These are phyloP conservation scores for Actinidia chinensis DNA, from an alignment of 179 eudicot genomes.

Conservation along the genomic window DNA sequence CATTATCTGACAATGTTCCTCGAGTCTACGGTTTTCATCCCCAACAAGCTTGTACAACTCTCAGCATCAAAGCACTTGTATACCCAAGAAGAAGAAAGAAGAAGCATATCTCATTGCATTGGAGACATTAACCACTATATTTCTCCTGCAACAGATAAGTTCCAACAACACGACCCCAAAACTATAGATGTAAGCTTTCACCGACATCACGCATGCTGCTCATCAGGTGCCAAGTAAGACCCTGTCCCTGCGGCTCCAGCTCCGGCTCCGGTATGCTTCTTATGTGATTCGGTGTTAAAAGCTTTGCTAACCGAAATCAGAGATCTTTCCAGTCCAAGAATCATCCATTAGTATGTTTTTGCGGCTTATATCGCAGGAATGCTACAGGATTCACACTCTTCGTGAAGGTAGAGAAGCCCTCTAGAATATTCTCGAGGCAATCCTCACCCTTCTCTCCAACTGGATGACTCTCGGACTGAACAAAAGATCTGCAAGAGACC, in stretches of 20 bases:
- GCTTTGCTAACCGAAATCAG: slow-evolving; percentile 19
- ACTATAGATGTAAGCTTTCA: neutral
- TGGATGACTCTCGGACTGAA: slow-evolving; percentile 7
- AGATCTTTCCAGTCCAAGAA: slow-evolving; percentile 36
- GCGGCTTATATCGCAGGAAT: slow-evolving; percentile 36
- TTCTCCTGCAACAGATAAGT: neutral
- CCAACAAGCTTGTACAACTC: neutral
- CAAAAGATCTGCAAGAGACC: slow-evolving; percentile 31
- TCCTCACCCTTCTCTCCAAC: slow-evolving; percentile 28
- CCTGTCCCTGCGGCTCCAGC: neutral
- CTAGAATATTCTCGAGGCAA: slow-evolving; percentile 27
- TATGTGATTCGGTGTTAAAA: too few species aligned
- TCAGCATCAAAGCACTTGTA: neutral
- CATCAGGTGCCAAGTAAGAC: neutral
- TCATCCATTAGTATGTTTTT: slow-evolving; percentile 36
- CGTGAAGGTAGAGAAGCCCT: slow-evolving; percentile 36
- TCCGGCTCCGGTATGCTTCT: too few species aligned
- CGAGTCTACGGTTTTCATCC: neutral
- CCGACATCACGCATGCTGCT: neutral
- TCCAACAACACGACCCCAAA: neutral
- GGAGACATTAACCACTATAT: neutral
- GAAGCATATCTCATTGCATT: neutral
- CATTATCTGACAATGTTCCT: neutral
- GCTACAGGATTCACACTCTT: slow-evolving; percentile 33
- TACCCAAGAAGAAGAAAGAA: neutral